Base-by-base conservation (phyloP, 2,329 filamentous ascomycete species). In the Aspergillus piperis region DNA sequence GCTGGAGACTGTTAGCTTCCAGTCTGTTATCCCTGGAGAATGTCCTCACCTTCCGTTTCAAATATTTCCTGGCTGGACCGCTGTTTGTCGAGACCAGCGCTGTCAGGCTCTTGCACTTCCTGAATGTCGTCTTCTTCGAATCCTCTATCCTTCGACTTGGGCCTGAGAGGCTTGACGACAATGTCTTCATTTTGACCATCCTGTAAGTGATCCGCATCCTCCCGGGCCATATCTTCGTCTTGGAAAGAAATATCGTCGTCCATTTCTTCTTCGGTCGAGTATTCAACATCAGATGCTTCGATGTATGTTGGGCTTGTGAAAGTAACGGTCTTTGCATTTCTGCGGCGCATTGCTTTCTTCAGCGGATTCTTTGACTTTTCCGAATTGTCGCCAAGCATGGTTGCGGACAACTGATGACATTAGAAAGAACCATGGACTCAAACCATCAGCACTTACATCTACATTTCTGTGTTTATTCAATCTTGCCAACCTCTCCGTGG, bases 391-490 rank as follows among this genome's bases (percentile, higher is more conserved):
- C 86, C 86, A 53, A 90, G 82, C 87, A 90, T 90, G 0, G 86
- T 88, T 39, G 87, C 86, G 57, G 88, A 88, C 38, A 90, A 82
- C 86, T 88, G 66, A 38, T 53, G 38, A 65, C 49, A 66, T 73
- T 52, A 73, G 64, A 38, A 30, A 36, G 17, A 41, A 53, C 17
- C 4, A n/a, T 8, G 3, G 21, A 54, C 39, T n/a, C 57, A 27
- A 57, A 42, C 47, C 17, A 60, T 42, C 53, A 25, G 30, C 51
- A 73, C 91, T 65, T 85, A 96, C 92, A 80, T 99, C 95, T 69
- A 98, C 93, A 73, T 99, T 99, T 72, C 95, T 87, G 78, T 99
- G 95, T 78, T 99, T 99, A 78, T 99, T 99, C 65, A 98, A 79
- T 65, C 95, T 88, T 49, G 95, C 95, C 63, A 99, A 79, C 73